Conservation (phyloP, 805 yeast species). For the Pichia insulana region DNA sequence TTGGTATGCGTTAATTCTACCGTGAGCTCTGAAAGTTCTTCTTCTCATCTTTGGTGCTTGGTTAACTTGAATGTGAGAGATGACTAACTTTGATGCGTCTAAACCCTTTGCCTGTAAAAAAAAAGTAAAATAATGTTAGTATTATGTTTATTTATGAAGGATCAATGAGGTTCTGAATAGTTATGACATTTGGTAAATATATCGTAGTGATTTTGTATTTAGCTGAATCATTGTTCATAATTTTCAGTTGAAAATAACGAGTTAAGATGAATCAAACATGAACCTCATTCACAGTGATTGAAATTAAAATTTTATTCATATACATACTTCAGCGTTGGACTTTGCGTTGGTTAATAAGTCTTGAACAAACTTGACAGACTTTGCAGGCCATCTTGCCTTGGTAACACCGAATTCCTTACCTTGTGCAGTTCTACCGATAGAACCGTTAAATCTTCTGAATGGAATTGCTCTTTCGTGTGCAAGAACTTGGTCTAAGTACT, state of each 20-base stretch:
- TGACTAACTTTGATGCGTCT: slow-evolving; percentile 86
- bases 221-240: no score
- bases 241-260: no score
- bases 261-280: no score
- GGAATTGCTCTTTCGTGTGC: slow-evolving; percentile 99
- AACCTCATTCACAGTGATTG: no score
- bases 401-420: slow-evolving; percentile 99
- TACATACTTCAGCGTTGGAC: slow-evolving; percentile 87
- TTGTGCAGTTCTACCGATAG: slow-evolving; percentile 98
- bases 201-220: no score
- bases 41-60: slow-evolving; percentile 99
- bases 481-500: slow-evolving; percentile 90
- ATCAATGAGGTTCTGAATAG: no score
- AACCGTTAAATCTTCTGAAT: slow-evolving; percentile 94
- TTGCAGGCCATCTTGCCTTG: slow-evolving; percentile 99
- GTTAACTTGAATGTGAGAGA: slow-evolving; percentile 99
- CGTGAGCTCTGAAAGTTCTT: slow-evolving; percentile 99
- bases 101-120: slow-evolving; percentile 74
- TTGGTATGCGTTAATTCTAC: slow-evolving; percentile 99
- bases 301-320: background rate
- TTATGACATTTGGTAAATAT: no score
- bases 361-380: slow-evolving; percentile 91
- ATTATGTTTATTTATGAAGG: background rate
- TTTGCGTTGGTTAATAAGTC: slow-evolving; percentile 96
- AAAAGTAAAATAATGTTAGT: slow-evolving; percentile 15